Evolutionary conservation across 345 rosid species (phyloP), one percentile per base, ranked within the genome.

Genomic region (Eucalyptus cloeziana): DNA sequence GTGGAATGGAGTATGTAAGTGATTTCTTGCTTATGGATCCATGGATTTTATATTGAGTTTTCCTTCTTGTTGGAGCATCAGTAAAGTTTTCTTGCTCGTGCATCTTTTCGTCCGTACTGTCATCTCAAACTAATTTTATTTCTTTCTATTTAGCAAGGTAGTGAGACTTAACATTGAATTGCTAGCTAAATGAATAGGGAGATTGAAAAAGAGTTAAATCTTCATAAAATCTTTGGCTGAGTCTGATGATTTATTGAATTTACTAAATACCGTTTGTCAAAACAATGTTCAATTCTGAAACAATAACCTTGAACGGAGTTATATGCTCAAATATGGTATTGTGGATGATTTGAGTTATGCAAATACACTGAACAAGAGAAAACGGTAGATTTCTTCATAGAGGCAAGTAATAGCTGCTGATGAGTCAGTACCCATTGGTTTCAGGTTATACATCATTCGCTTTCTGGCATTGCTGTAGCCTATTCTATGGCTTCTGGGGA

Each of bases 1-100:
- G 99, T 69, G 99, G 99, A 88, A 90, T 93, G 90, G 99, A 97
- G 90, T 97, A 94, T 92, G 99, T 95, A 94, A 96, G 99, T 92
- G 37, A 64, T 64, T 62, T 62, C 69, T 62, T 27, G 69, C 69
- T 13, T 13, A 27, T 62, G 69, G 33, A 62, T 62, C 14, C 69
- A 62, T 30, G 1, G 69, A 62, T 62, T 31, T 64, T 64, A 64
- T 64, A n/a, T 2, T 64, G 15, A 64, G 86, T 76, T 88, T 49
- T 51, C 17, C 58, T 88, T 83, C 49, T n/a, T 64, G 40, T 64
- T n/a, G 40, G 76, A 64, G 19, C n/a, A n/a, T 30, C 43, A 14
- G 17, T 25, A 12, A 13, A 31, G 64, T 45, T 40, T 87, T 79
- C n/a, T 71, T 15, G 24, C 13, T 11, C 13, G 16, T 85, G 45